Evolutionary conservation across 2,329 filamentous ascomycete genomes (phyloP), one percentile per base, ranked within the genome.

Genomic region (Diaporthe ampelina): DNA sequence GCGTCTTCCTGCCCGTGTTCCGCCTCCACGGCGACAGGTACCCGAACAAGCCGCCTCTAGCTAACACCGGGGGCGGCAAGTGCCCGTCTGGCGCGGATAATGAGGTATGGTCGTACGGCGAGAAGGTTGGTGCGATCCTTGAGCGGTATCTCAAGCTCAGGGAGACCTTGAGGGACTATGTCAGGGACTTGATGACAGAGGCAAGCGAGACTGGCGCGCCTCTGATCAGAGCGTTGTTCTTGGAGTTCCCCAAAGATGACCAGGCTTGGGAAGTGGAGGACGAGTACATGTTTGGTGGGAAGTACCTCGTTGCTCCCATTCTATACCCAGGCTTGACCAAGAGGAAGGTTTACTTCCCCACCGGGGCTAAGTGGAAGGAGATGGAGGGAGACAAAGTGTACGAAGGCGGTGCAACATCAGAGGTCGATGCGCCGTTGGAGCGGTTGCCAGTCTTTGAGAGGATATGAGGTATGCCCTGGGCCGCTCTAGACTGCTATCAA

Each of bases 21-120:
- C 83, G 92, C 3, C 84, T 93, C 0, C 91, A 94, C 77, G 92
- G 92, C 8, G 90, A 93, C 78, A 86, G 91, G 0, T 90, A 92
- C 79, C 92, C 91, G 0, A 85, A 81, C 58, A 83, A 84, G 76
- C 80, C 81, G 21, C 82, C 78, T 29, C 79, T 79, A 11, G 82
- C 82, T 3, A 79, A 76, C 4, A 82, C 78, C 0, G 84, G 84
- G 26, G 83, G 81, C 37, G 81, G 78, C 0, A 87, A 77, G 82
- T 89, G 81, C 79, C 85, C 73, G 76, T 88, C 79, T 75, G 91
- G 90, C 19, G 90, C 88, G 0, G 80, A 84, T 0, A 92, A 92
- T 77, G 91, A 93, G 80, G 88, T 93, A 1, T 93, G 91, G 91
- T 91, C 87, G 0, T 93, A 92, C 77, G 91, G 91, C 0, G 85